Evolutionary conservation across 768 basidiomycete species (phyloP).

Genomic region (Roridomyces roridus): DNA sequence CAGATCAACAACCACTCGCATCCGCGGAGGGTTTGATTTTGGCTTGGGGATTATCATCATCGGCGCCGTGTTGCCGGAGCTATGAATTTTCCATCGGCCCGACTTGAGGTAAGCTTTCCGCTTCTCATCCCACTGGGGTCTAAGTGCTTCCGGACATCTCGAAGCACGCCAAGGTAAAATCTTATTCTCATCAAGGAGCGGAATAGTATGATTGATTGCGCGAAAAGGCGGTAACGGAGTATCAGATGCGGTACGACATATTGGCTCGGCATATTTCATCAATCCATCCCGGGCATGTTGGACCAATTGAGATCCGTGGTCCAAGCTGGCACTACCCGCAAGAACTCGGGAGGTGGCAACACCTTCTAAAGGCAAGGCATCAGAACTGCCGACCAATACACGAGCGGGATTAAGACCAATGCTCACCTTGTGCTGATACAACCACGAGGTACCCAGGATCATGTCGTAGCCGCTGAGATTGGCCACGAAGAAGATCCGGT

Average conservation of each 20-base stretch:
- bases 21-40: conserved; percentile 17
- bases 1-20: conserved; percentile 5
- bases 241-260: neutral
- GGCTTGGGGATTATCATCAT: conserved; percentile 40
- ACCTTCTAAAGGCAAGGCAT: conserved; percentile 2
- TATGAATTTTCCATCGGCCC: conserved; percentile 36
- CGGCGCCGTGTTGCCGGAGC: conserved; percentile 33
- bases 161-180: conserved; percentile 35
- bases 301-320: too few species aligned
- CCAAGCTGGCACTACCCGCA: neutral
- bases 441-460: neutral
- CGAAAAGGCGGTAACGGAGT: neutral
- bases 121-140: conserved; percentile 33
- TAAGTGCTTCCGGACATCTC: conserved; percentile 36
- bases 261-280: conserved; percentile 5
- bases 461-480: conserved; percentile 7
- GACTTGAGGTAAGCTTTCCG: conserved; percentile 33
- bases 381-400: conserved; percentile 17
- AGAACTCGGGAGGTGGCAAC: conserved; percentile 21
- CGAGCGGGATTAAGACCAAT: conserved; percentile 8
- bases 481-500: conserved; percentile 17
- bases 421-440: conserved; percentile 7
- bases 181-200: conserved; percentile 34
- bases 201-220: conserved; percentile 40
- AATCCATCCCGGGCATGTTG: conserved; percentile 7